phyloP scores from a whole-genome alignment of 2,329 filamentous ascomycete genomes.

The Aspergillus transmontanensis region DNA sequence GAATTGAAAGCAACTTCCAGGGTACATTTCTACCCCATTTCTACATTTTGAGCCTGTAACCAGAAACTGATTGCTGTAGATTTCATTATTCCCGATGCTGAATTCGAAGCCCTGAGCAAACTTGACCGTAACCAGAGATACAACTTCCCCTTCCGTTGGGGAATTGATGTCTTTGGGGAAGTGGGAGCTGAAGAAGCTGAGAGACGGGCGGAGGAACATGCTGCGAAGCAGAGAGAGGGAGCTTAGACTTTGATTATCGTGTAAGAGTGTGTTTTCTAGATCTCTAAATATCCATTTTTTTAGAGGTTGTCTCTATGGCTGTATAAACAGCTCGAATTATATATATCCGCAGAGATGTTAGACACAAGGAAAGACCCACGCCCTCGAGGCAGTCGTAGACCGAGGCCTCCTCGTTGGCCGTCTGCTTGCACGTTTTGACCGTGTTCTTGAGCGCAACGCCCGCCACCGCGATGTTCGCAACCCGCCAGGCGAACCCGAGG shows the following conservation, averaged over 20 bases:
- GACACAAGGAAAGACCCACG: too few species aligned
- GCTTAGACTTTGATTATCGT: neutral
- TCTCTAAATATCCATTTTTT: neutral
- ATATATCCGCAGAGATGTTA: neutral
- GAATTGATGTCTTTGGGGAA: conserved; percentile 42
- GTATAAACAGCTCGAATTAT: neutral
- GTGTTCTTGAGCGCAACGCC: too few species aligned
- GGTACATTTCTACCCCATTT: conserved; percentile 26
- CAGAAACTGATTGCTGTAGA: conserved; percentile 20
- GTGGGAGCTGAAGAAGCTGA: conserved; percentile 36
- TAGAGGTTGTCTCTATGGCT: neutral
- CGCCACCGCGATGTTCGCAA: too few species aligned
- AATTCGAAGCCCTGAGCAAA: conserved; percentile 37
- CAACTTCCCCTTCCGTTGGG: conserved; percentile 42
- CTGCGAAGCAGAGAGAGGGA: conserved; percentile 24
- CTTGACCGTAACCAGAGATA: conserved; percentile 41
- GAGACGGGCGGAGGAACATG: conserved; percentile 32
- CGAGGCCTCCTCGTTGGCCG: too few species aligned
- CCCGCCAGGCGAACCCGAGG: too few species aligned
- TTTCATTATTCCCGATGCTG: conserved; percentile 37
- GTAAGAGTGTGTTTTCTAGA: neutral
- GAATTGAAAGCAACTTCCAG: conserved; percentile 54
- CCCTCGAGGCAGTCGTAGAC: too few species aligned
- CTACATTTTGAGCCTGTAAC: neutral
- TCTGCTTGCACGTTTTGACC: too few species aligned